Base-by-base conservation (phyloP, 345 rosid genomes). In the Gossypium stocksii region DNA sequence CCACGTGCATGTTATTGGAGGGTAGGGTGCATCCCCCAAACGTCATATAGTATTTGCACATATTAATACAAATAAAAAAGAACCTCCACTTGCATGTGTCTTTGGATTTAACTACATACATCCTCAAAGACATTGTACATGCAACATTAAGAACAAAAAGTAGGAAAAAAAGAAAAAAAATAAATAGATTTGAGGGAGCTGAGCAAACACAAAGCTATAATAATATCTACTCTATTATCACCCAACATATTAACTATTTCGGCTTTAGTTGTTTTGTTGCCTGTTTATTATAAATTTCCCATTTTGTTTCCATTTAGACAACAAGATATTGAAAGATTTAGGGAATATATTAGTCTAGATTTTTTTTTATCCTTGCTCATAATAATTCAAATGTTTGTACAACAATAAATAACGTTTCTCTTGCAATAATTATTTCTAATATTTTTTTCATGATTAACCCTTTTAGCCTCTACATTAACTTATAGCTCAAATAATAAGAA, bases 1-100 rank as follows among this genome's bases (percentile, higher is more conserved):
- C 87, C 84, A 53, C 77, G 78, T 73, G 78, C 79, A 74, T 77
- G 83, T 45, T 58, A 59, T 23, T 7, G 38, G 63, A 23, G 8
- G 63, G 63, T 59, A 59, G 63, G 63, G 38, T 59, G 63, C 63
- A 59, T 59, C 63, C 63, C 63, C 63, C 63, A 13, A 59, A 59
- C 63, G 63, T 59, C 34, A 23, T 20, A 56, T 58, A 58, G 62
- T 22, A n/a, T 58, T 22, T 58, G 62, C 34, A 58, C 62, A 20
- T 58, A 20, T 56, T 22, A 22, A 22, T 11, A 23, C 2, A 23
- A 59, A 23, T 59, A 12, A 10, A 14, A 58, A 9, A 59, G 15
- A 23, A 58, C 15, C 63, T 29, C 29, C 34, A 0, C 16, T 59
- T 13, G 34, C 63, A 23, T 3, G 25, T 58, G 62, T 59, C 17